A percentile compares a stretch with the other conserved stretches of the same genome.
Evolutionary conservation across 306 rosid genomes (phyloP).

Genomic region (Pachyrhizus erosus): DNA sequence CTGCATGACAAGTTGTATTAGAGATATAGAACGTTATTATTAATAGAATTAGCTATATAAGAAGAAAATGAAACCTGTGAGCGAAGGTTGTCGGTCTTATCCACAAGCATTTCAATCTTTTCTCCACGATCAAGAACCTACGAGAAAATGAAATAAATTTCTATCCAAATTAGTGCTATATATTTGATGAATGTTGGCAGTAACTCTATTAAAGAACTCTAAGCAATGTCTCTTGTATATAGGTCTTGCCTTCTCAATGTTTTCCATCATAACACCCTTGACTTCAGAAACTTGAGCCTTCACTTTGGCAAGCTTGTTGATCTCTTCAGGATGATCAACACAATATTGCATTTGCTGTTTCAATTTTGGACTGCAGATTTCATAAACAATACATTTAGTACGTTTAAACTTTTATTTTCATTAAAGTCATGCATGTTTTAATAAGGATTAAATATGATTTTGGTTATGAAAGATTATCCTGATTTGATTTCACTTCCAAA

Average conservation of each 20-base stretch:
- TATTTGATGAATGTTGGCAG: not conserved
- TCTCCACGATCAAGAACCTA: conserved; percentile 99
- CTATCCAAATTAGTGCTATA: not conserved
- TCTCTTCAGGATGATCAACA: conserved; percentile 96
- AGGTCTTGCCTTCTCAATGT: conserved; percentile 80
- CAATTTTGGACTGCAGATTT: conserved; percentile 67
- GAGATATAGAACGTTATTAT: too few relatives aligned
- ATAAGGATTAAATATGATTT: too few relatives aligned
- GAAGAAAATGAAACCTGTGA: conserved; percentile 67
- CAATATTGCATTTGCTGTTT: conserved; percentile 97
- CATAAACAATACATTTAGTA: not conserved
- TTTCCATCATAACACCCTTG: conserved; percentile 99
- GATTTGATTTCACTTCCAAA: too few relatives aligned
- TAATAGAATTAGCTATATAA: too few relatives aligned
- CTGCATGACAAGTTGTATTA: too few relatives aligned
- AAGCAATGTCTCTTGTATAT: not conserved
- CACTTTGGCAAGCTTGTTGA: conserved; percentile 94
- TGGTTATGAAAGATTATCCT: too few relatives aligned
- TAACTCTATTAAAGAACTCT: not conserved
- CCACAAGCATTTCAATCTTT: conserved; percentile 91
- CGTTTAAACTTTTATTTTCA: too few relatives aligned
- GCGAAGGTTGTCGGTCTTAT: conserved; percentile 94
- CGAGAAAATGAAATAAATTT: conserved; percentile 1
- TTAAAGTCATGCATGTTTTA: too few relatives aligned
- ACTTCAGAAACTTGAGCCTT: conserved; percentile 99